phyloP scores from a whole-genome alignment of 805 yeast species.

The Saccharomycopsis guyanensis region DNA sequence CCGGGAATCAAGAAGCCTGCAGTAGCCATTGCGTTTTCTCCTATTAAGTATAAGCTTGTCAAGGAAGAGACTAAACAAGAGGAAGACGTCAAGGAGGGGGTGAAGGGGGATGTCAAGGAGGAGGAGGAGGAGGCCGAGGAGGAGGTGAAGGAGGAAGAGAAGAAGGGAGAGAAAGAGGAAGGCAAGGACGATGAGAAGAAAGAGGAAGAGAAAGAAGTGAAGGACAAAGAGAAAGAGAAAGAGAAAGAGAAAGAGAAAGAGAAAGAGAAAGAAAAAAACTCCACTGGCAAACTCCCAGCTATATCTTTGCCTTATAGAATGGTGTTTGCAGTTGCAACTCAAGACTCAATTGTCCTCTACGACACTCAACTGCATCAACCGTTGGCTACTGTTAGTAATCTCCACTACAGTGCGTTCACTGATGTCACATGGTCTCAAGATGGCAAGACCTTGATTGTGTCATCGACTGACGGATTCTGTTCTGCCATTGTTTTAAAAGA shows the following conservation, averaged over 20 bases:
- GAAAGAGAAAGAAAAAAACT: not conserved
- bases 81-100: conserved; percentile 20
- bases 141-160: not conserved
- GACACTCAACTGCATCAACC: conserved; percentile 70
- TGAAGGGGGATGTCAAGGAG: not conserved
- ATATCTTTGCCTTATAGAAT: conserved; percentile 67
- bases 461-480: conserved; percentile 92
- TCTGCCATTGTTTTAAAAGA: conserved; percentile 52
- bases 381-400: conserved; percentile 62
- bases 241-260: not conserved
- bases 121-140: not conserved
- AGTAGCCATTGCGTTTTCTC: conserved; percentile 72
- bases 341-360: conserved; percentile 72
- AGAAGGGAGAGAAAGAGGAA: not conserved
- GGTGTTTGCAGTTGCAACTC: conserved; percentile 90
- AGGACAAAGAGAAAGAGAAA: not conserved
- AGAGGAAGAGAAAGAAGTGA: conserved; percentile 1
- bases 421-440: conserved; percentile 81
- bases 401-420: conserved; percentile 85
- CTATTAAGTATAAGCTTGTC: conserved; percentile 47
- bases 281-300: conserved; percentile 24
- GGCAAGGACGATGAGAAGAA: not conserved
- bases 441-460: conserved; percentile 61
- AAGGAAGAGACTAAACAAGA: too few relatives aligned
- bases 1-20: conserved; percentile 83